Conservation (phyloP, 176 grass and related monocot genomes). For the Calamus simplicifolius region DNA sequence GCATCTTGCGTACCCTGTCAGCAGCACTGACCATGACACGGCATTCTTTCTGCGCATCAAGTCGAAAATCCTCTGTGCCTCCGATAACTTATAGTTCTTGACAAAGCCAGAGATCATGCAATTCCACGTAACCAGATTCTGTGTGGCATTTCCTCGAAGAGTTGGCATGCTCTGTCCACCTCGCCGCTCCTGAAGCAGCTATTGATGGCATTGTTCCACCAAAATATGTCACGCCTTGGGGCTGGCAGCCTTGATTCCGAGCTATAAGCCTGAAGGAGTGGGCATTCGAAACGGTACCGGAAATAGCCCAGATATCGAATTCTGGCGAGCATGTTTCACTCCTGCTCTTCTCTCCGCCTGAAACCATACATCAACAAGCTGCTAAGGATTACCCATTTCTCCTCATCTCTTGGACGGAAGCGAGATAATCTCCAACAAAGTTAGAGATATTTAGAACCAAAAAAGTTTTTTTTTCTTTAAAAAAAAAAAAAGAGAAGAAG, state of each 20-base stretch:
- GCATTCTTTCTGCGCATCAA: constrained; percentile 45
- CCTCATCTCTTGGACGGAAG: no score
- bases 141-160: constrained; percentile 50
- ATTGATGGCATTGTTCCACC: constrained; percentile 38
- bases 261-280: neutral
- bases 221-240: constrained; percentile 22
- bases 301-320: no score
- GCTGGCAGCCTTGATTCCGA: neutral
- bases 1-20: constrained; percentile 28
- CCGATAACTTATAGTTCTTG: constrained; percentile 33
- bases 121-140: constrained; percentile 53
- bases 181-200: constrained; percentile 25
- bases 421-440: no score
- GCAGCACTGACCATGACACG: constrained; percentile 40
- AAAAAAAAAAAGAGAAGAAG: no score
- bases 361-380: no score
- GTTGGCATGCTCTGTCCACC: constrained; percentile 23
- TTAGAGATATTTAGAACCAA: no score
- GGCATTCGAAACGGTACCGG: no score
- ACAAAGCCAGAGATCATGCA: constrained; percentile 45
- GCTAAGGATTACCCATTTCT: no score
- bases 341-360: no score
- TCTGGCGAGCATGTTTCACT: no score
- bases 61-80: constrained; percentile 41
- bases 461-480: no score